Evolutionary conservation across 371 early-diverging fungal genomes (phyloP), one percentile per base, ranked within the genome.

Genomic region (Parasitella parasitica): DNA sequence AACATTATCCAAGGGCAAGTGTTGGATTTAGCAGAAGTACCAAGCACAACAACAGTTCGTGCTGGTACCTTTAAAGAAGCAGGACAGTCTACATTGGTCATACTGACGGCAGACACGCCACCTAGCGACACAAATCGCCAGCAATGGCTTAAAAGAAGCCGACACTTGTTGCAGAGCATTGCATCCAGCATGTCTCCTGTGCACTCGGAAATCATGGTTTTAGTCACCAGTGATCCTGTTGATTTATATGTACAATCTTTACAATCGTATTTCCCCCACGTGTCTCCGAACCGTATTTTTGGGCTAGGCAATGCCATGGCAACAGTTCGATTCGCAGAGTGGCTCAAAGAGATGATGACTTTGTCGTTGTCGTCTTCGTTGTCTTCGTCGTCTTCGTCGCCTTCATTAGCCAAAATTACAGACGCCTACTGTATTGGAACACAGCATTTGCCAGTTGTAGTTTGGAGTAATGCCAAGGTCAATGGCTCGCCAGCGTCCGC

Each of bases 301-400:
- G 94, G 94, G n/a, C 84, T 89, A 0, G 94, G 94, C 24, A 93
- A 90, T 0, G 85, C 86, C 43, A 64, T 91, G 22, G 89, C 90
- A 64, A 78, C 90, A 1, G 78, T 77, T 4, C 82, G 94, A 28
- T 80, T 93, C 50, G 76, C 87, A 49, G 71, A 71, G 12, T 73
- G 72, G 53, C 59, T 93, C 37, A 67, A 86, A 6, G 65, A 84
- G 5, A 70, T 66, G 36, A 77, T 22, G 46, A 24, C 46, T 5
- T 22, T 24, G 3, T 22, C 5, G 11, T 3, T 24, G 3, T 22
- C 5, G 11, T 3, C 46, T 24, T 12, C 46, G 11, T 0, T 0
- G 20, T 11, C 13, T 87, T 2, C 35, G 11, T 32, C 32, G 4
- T 20, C 4, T 24, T 2, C 43, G 9, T 11, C 43, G 8, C 3